Conservation (phyloP, 176 grass and related monocot genomes). For the Cenchrus fungigraminus region DNA sequence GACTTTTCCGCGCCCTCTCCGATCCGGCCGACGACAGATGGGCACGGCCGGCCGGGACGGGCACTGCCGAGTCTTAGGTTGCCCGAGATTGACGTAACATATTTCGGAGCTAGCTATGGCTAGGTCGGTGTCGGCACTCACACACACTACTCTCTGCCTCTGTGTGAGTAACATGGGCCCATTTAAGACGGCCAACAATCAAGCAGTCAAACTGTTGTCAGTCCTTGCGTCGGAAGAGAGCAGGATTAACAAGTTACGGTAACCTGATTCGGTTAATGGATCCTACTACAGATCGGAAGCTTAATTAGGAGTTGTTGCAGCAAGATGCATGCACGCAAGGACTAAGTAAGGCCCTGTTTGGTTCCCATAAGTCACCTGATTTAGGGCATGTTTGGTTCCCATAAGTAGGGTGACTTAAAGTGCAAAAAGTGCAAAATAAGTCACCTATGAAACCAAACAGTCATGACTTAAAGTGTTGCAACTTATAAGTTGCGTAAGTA, state of each 20-base stretch:
- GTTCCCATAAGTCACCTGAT: no score
- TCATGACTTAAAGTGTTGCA: no score
- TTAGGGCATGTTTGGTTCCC: no score
- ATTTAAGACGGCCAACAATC: not conserved
- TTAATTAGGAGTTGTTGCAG: no score
- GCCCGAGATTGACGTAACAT: slow-evolving; percentile 46
- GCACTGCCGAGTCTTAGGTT: slow-evolving; percentile 22
- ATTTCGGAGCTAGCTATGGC: not conserved
- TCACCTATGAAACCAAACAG: no score
- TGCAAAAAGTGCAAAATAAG: no score
- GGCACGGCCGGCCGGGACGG: not conserved
- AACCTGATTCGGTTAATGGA: no score
- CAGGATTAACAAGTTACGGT: not conserved
- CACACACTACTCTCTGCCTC: not conserved
- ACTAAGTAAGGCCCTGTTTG: no score
- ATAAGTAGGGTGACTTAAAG: no score
- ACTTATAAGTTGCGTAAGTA: no score
- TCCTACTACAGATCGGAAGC: no score
- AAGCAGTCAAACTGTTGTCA: slow-evolving; percentile 2
- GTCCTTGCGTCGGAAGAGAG: not conserved
- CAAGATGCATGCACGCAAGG: no score
- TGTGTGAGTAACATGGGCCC: slow-evolving; percentile 23
- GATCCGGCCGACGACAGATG: not conserved
- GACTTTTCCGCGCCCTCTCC: not conserved
- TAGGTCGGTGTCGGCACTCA: slow-evolving; percentile 8